Evolutionary conservation across 164 flowering plant species (phyloP), one percentile per base, ranked within the genome.

Genomic region (Malania oleifera): DNA sequence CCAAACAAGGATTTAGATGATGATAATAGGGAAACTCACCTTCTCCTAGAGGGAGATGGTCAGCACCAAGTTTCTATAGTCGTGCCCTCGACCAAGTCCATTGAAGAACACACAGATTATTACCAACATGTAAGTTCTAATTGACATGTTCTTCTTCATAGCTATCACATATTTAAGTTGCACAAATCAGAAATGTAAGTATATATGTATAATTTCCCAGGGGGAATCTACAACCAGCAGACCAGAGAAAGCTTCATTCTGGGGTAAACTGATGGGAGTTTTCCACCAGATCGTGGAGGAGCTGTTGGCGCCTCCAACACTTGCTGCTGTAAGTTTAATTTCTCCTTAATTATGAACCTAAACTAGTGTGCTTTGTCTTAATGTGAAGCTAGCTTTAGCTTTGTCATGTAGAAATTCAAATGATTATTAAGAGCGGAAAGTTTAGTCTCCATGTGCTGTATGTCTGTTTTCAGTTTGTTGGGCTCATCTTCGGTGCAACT

Each of bases 221-320:
- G n/a, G n/a, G n/a, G n/a, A n/a, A n/a, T n/a, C n/a, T n/a, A n/a
- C n/a, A n/a, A n/a, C n/a, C 52, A 48, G 24, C 62, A 56, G 22
- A 62, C 54, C 18, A 19, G 45, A 15, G 28, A 57, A 49, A 26
- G 54, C 0, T 14, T 48, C 73, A 52, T 56, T 61, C 27, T 68
- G 73, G 85, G 60, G 7, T 27, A 76, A 64, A 60, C 5, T 81
- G 1, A 19, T 26, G 23, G 80, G 61, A 45, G 2, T 73, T 31
- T 59, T 85, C 20, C 76, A 74, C 61, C 73, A 73, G 62, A 73
- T 91, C 34, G 18, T 75, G 25, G 80, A 93, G 40, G 95, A 90
- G 71, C 59, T 93, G 18, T 11, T 79, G 70, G 84, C 97, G 23
- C 99, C 99, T 29, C 96, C 99, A 23, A 83, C 96, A 1, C 43